These are phyloP conservation scores for Salvia splendens DNA, from an alignment of 257 asterid species.

Conservation along the genomic window DNA sequence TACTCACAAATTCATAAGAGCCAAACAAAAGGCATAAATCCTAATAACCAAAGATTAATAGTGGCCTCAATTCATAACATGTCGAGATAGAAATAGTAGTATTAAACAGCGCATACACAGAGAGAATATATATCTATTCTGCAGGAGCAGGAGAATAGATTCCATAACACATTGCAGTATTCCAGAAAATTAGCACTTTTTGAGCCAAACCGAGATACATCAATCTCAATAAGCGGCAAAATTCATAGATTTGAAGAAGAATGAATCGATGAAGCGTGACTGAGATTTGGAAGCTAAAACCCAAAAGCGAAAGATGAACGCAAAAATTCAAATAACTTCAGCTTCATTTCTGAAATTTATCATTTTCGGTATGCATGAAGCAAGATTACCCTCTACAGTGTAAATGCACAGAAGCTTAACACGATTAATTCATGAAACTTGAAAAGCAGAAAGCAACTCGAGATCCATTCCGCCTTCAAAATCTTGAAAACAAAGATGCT, in stretches of 20 bases:
- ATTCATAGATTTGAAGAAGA: not conserved
- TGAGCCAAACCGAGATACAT: not conserved
- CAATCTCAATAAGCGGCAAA: not conserved
- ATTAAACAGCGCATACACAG: not conserved
- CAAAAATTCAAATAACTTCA: not conserved
- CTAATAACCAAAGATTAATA: slow-evolving; percentile 5
- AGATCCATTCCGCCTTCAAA: slow-evolving; percentile 11
- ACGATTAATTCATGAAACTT: not conserved
- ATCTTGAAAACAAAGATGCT: not conserved
- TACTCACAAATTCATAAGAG: slow-evolving; percentile 18
- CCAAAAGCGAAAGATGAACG: not conserved
- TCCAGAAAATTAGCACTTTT: not conserved
- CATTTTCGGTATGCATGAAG: not conserved
- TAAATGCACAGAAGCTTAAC: not conserved
- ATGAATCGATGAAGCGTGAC: not conserved
- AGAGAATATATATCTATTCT: not conserved
- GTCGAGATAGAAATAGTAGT: not conserved
- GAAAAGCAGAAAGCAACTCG: not conserved
- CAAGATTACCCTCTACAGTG: not conserved
- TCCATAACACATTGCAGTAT: not conserved
- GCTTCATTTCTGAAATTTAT: not conserved
- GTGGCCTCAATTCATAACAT: not conserved
- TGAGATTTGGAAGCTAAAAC: not conserved
- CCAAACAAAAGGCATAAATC: slow-evolving; percentile 14
- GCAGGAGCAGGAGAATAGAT: not conserved